Evolutionary conservation across 148 eudicot genomes (phyloP).

Genomic region (Drosera capensis): DNA sequence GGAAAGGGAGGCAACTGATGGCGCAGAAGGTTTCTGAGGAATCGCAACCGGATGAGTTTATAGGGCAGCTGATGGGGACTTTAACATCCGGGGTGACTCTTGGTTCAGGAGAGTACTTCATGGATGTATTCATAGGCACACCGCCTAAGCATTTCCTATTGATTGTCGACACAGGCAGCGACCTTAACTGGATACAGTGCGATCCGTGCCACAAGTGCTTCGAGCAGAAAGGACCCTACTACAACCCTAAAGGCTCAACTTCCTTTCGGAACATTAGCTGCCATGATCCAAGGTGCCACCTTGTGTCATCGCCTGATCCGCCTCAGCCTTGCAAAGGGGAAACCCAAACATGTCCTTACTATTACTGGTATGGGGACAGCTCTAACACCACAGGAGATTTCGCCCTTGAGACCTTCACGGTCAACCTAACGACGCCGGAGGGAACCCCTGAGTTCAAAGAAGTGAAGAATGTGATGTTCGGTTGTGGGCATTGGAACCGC

Average conservation of each 20-base stretch:
- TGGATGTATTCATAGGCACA: conserved; percentile 81
- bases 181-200: conserved; percentile 91
- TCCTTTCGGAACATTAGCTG: conserved; percentile 58
- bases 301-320: conserved; percentile 68
- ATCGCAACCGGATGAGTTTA: conserved; percentile 5
- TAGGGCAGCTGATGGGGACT: conserved; percentile 54
- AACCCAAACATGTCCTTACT: conserved; percentile 63
- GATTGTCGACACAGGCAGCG: conserved; percentile 92
- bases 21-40: conserved; percentile 9
- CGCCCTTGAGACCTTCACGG: conserved; percentile 70
- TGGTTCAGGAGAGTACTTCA: conserved; percentile 95
- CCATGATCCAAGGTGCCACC: conserved; percentile 51
- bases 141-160: conserved; percentile 69
- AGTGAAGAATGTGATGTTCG: conserved; percentile 80
- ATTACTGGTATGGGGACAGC: conserved; percentile 94
- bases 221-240: conserved; percentile 63
- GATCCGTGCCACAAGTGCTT: conserved; percentile 82
- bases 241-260: conserved; percentile 41
- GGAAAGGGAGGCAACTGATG: conserved; percentile 13
- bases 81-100: conserved; percentile 85
- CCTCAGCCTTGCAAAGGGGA: conserved; percentile 22
- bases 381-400: conserved; percentile 96
- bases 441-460: conserved; percentile 33
- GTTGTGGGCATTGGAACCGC: conserved; percentile 95
- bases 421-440: conserved; percentile 41